Base-by-base conservation (phyloP, 176 grass and related monocot species). In the Hyparrhenia diplandra region DNA sequence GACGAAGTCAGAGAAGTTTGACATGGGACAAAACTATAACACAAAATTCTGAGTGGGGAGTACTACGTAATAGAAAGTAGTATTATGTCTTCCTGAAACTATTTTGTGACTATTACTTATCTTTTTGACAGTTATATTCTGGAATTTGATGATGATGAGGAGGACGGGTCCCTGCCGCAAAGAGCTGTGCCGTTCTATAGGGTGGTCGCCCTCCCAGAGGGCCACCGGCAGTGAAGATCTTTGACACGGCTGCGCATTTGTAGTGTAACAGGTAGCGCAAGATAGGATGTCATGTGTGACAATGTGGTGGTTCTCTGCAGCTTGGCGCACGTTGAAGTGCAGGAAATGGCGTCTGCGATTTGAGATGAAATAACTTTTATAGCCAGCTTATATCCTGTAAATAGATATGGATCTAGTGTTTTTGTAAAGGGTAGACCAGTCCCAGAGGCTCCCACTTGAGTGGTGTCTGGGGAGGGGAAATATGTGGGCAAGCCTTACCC, bases 101-200 rank as follows among this genome's bases (percentile, higher is more conserved):
- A 17, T 51, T 9, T 25, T 85, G 39, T 73, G 13, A 62, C 20
- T 59, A 12, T 25, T 2, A 20, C 86, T 54, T 86, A 75, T 57
- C 10, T 85, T 49, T 49, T 90, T 78, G 24, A 35, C 73, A 98
- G 96, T 73, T 98, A 98, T 68, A 10, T 83, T 57, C 92, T 98
- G 31, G 87, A 93, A 76, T 98, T 98, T 47, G 90, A 98, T 86
- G 96, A 98, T 24, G 96, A 95, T 23, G 96, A 98, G 83, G 96
- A 98, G 85, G 96, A 98, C 10, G 96, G 96, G 45, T 88, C 89
- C 36, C 86, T 98, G 42, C 96, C 96, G 0, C 78, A 95, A 71
- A 93, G 96, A 78, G 77, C 37, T n/a, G 92, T 98, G 40, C 90
- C 92, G 55, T 95, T 98, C 87, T 77, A 95, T 67, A 91, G 75